A percentile compares a stretch with the other conserved stretches of the same genome.
Evolutionary conservation across 2,329 filamentous ascomycete species (phyloP).

Genomic region (Phyllosticta citribraziliensis): DNA sequence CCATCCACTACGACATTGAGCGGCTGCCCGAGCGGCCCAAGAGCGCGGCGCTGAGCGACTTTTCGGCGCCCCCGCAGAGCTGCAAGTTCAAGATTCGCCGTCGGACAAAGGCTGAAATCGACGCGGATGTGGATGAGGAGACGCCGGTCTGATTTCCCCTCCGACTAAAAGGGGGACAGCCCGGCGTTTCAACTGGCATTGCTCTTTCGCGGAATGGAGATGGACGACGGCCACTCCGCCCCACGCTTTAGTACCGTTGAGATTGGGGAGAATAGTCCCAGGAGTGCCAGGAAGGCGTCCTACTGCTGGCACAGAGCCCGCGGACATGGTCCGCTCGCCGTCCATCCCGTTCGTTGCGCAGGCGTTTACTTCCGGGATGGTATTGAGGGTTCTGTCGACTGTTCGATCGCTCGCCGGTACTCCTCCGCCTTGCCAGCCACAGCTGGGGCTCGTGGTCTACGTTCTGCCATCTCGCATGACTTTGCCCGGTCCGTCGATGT

Average conservation of each 20-base stretch:
- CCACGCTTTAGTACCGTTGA: too few relatives aligned
- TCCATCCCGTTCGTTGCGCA: not conserved
- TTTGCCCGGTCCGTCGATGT: too few relatives aligned
- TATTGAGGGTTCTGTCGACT: not conserved
- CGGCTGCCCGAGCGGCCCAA: constrained; percentile 9
- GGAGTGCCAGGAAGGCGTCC: not conserved
- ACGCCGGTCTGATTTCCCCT: not conserved
- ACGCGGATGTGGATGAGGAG: not conserved
- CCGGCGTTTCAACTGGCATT: too few relatives aligned
- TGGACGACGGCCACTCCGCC: too few relatives aligned
- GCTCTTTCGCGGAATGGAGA: too few relatives aligned
- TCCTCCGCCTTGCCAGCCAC: too few relatives aligned
- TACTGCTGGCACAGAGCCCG: not conserved
- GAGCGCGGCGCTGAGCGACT: constrained; percentile 4
- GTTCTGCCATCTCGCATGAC: too few relatives aligned
- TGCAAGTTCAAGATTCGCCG: not conserved
- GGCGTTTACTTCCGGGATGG: not conserved
- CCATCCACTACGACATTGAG: constrained; percentile 13
- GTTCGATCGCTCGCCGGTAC: too few relatives aligned
- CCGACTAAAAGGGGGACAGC: too few relatives aligned
- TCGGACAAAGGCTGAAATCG: not conserved
- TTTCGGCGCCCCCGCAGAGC: not conserved
- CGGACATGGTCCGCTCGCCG: not conserved
- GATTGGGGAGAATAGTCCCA: too few relatives aligned
- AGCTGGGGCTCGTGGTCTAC: too few relatives aligned